Evolutionary conservation across 441 rosid species (phyloP).

Genomic region (Hura crepitans): DNA sequence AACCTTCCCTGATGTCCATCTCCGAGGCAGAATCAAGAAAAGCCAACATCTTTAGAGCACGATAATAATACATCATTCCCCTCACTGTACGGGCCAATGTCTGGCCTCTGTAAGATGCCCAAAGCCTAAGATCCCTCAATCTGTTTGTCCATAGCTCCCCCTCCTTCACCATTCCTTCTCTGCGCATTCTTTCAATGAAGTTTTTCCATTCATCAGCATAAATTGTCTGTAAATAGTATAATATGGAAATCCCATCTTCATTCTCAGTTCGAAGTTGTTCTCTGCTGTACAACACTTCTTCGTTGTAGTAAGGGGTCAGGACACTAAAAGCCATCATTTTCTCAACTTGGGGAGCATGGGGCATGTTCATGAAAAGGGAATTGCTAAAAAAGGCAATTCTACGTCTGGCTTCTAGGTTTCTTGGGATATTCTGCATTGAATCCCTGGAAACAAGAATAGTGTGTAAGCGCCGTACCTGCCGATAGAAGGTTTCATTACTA

Average conservation of each 20-base stretch:
- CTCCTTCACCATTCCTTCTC: conserved; percentile 73
- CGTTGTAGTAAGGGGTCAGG: conserved; percentile 84
- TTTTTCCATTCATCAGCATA: conserved; percentile 90
- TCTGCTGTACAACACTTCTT: conserved; percentile 72
- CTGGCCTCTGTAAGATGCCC: conserved; percentile 92
- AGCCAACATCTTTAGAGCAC: conserved; percentile 81
- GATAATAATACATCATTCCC: conserved; percentile 92
- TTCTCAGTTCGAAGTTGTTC: conserved; percentile 68
- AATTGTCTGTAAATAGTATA: conserved; percentile 80
- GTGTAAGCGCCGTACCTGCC: conserved; percentile 76
- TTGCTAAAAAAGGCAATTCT: conserved; percentile 90
- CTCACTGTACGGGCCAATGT: conserved; percentile 83
- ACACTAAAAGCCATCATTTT: conserved; percentile 94
- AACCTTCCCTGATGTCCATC: conserved; percentile 57
- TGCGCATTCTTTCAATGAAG: conserved; percentile 78
- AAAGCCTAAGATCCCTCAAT: conserved; percentile 73
- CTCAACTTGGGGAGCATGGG: conserved; percentile 95
- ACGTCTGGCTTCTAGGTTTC: conserved; percentile 79
- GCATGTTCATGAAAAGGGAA: conserved; percentile 95
- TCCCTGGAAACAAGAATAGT: conserved; percentile 77
- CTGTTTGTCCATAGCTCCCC: conserved; percentile 58
- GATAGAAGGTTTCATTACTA: conserved; percentile 54
- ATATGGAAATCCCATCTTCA: conserved; percentile 85
- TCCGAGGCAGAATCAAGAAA: conserved; percentile 89
- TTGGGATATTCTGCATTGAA: conserved; percentile 72